A percentile compares a stretch with the other conserved stretches of the same genome.
Conservation (phyloP, 257 asterid species). For the Solanum infundibuliforme region DNA sequence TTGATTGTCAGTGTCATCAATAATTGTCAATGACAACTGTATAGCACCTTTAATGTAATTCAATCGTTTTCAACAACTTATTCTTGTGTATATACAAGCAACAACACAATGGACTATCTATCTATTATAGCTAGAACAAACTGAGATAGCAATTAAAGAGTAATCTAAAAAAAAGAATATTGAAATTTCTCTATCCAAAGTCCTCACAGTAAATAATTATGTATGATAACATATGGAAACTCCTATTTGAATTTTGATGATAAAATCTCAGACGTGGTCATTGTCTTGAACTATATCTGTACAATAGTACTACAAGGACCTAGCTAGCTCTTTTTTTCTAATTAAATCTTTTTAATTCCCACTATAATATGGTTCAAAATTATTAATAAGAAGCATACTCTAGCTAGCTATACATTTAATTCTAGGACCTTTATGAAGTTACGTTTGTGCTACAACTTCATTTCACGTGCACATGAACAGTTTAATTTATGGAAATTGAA, state of each 20-base stretch:
- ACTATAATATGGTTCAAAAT: not conserved
- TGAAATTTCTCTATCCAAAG: not conserved
- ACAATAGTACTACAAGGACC: not conserved
- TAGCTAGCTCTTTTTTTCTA: not conserved
- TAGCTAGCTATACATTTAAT: not conserved
- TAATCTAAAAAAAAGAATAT: not conserved
- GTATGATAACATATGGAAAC: not conserved
- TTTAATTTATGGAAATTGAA: not conserved
- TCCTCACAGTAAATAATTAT: not conserved
- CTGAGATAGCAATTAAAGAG: not conserved
- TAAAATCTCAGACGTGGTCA: not conserved
- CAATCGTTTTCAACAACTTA: not conserved
- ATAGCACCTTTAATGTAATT: not conserved
- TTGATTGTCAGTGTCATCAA: not conserved
- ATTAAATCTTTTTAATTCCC: not conserved
- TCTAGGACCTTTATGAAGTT: not conserved
- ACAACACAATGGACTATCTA: not conserved
- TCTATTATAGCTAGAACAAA: not conserved
- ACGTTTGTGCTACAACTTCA: not conserved
- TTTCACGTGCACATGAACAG: not conserved
- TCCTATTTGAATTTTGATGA: not conserved
- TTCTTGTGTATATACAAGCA: not conserved
- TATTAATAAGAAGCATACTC: not conserved
- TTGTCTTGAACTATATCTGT: not conserved
- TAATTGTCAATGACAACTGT: not conserved